Evolutionary conservation across 2,329 filamentous ascomycete species (phyloP).

Genomic region (Neofusicoccum cordaticola): DNA sequence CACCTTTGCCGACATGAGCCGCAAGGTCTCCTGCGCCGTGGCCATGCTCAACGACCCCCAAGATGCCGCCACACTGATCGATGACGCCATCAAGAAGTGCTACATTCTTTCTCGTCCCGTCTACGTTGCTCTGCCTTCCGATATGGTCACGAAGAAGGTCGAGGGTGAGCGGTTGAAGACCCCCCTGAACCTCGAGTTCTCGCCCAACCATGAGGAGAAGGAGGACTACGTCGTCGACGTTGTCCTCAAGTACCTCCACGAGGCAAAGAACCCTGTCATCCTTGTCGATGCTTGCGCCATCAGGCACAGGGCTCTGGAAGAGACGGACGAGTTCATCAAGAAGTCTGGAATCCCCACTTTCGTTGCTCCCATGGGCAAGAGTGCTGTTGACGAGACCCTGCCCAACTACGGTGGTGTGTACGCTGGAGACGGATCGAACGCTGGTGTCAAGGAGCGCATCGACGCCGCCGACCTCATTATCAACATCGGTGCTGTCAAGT

Average conservation of each 20-base stretch:
- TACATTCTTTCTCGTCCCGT: constrained; percentile 73
- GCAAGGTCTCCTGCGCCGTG: constrained; percentile 66
- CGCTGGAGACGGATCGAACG: constrained; percentile 71
- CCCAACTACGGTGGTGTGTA: constrained; percentile 82
- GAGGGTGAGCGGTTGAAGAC: constrained; percentile 70
- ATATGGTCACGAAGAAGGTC: constrained; percentile 74
- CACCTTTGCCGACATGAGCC: constrained; percentile 77
- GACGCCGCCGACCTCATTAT: constrained; percentile 70
- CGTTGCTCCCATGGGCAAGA: constrained; percentile 88
- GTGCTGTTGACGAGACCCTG: constrained; percentile 73
- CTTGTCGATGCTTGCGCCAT: constrained; percentile 82
- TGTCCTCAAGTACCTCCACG: constrained; percentile 68
- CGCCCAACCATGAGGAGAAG: constrained; percentile 64
- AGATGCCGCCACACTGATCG: constrained; percentile 72
- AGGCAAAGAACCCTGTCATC: constrained; percentile 72
- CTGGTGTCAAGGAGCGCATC: constrained; percentile 61
- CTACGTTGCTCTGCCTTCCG: constrained; percentile 79
- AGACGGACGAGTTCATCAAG: constrained; percentile 69
- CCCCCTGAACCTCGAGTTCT: constrained; percentile 64
- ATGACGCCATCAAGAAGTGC: constrained; percentile 72
- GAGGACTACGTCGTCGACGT: constrained; percentile 83
- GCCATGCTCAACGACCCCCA: constrained; percentile 67
- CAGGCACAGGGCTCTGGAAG: constrained; percentile 68
- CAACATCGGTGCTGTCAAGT: constrained; percentile 67
- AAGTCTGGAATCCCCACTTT: constrained; percentile 77